Evolutionary conservation across 139 green algal genomes (phyloP), one percentile per base, ranked within the genome.

Genomic region (Chlamydomonas incerta): DNA sequence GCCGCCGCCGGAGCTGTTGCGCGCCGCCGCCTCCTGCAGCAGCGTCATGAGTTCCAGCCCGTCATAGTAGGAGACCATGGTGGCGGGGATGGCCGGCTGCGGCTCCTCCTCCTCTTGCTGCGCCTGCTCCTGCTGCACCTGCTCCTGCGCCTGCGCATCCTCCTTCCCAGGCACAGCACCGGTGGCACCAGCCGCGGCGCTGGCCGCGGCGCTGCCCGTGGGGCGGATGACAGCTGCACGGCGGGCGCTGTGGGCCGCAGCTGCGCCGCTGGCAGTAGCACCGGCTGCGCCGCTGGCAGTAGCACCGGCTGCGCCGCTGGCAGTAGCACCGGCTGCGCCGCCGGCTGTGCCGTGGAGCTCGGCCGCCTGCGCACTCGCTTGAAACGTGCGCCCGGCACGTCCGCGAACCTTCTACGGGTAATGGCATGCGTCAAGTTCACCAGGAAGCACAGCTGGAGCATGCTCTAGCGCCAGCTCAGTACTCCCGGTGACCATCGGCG

Each of bases 61-160:
- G 47, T 74, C 65, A 11, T n/a, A 20, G 65, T 85, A 75, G 29
- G 65, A 55, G 47, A 85, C 65, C 79, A 85, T 85, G 21, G 79
- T 74, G 41, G 65, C 79, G 9, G 79, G 79, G 23, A 85, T 74
- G 34, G 26, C 28, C n/a, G 47, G 65, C 46, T 85, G 23, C 65
- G 57, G 65, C 4, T 85, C 65, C 5, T 33, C 79, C 1, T 9
- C 9, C 9, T 83, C 28, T 26, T 47, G 3, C 11, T 46, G 26
- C 8, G n/a, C n/a, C n/a, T n/a, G n/a, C n/a, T n/a, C n/a, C n/a
- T n/a, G 50, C 1, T 29, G 21, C 60, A 5, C 60, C 23, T 66
- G 2, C 20, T 62, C 4, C 8, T 2, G 55, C 9, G 55, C 55
- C 55, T 24, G 52, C 52, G 13, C 52, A 11, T 58, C 52, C 55